A percentile compares a stretch with the other conserved stretches of the same genome.
Evolutionary conservation across 371 early-diverging fungal genomes (phyloP).

Genomic region (Mucor racemosus): DNA sequence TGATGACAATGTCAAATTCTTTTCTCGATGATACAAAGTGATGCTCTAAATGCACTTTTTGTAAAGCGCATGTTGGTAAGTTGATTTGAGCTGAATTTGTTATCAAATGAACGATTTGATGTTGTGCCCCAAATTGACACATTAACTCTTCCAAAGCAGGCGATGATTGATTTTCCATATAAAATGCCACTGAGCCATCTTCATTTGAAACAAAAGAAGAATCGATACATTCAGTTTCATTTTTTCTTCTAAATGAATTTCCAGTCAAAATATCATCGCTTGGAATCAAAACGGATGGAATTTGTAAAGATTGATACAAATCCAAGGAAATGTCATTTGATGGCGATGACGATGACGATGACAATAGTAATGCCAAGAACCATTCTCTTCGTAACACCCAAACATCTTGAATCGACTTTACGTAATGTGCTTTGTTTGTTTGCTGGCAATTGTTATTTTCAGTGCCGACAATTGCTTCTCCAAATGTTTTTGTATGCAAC

Average conservation of each 20-base stretch:
- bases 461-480: slow-evolving; percentile 15
- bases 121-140: not conserved
- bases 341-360: not conserved
- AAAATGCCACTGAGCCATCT: not conserved
- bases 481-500: slow-evolving; percentile 32
- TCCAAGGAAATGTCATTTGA: not conserved
- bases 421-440: slow-evolving; percentile 14
- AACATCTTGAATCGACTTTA: slow-evolving; percentile 27
- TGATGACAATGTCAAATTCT: slow-evolving; percentile 12
- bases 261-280: not conserved
- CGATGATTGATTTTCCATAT: not conserved
- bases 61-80: not conserved
- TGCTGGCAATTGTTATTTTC: slow-evolving; percentile 1
- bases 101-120: not conserved
- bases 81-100: not conserved
- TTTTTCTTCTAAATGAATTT: not conserved
- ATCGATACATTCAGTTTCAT: not conserved
- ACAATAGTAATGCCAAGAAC: slow-evolving; percentile 12
- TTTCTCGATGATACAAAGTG: not conserved
- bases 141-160: slow-evolving; percentile 1
- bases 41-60: not conserved
- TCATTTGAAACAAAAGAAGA: not conserved
- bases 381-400: slow-evolving; percentile 43
- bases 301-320: not conserved
- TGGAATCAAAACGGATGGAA: slow-evolving; percentile 9